Base-by-base conservation (phyloP, 352 stramenopile genomes). In the Phytophthora megakarya region DNA sequence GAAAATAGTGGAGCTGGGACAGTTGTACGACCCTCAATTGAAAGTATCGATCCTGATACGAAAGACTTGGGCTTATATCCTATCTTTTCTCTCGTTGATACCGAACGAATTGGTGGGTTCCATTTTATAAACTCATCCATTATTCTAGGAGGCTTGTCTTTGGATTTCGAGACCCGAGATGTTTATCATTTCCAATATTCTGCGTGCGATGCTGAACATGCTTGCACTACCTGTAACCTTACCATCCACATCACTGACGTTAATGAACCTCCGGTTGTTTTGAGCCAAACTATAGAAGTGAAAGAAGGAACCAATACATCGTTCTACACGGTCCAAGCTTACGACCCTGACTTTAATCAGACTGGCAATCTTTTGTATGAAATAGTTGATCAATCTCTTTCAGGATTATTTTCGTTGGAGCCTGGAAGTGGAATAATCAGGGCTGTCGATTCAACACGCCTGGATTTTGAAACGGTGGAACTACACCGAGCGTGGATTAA, bases 401-500 rank as follows among this genome's bases (percentile, higher is more conserved):
- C 40, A 19, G 64, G 69, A 18, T n/a, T 84, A 18, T 82, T 86
- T 39, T 52, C 43, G 11, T 8, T 73, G 3, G 60, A 62, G 12
- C 13, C 21, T 8, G 13, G 11, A n/a, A 66, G n/a, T 22, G 66
- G 60, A 16, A n/a, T 40, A 22, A 16, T 73, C 3, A 49, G 8
- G 13, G 60, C 50, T 43, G 11, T 37, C 0, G 21, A 63, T 23
- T 15, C 53, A 18, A 33, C 43, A 9, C 26, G 30, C 10, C 59
- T 86, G 4, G 59, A 89, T 44, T 89, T 74, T 50, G 80, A 89
- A 43, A 40, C 23, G 4, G 55, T 86, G 16, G 21, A 59, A 1
- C 49, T 69, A 10, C 70, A 89, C 28, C 48, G 59, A 52, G 72
- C 59, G 21, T 89, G 75, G 75, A 22, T 86, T 16, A 89, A 82